phyloP scores from a whole-genome alignment of 2,329 filamentous ascomycete species.

The Daldinia sp. region DNA sequence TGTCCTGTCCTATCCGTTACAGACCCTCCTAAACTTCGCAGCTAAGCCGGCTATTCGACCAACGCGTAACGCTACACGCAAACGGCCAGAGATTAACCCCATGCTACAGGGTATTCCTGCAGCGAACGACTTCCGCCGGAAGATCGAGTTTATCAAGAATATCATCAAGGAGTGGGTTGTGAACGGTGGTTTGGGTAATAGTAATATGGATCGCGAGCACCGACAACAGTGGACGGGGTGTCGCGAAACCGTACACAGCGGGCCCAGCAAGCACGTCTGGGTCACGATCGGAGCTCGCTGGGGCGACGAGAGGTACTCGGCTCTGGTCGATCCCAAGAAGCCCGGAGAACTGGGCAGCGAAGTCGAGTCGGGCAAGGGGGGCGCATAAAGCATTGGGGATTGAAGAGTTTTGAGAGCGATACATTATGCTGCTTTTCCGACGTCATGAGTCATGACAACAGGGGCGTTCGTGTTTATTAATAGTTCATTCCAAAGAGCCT shows the following conservation, averaged over 20 bases:
- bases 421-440: conserved; percentile 15
- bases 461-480: conserved; percentile 40
- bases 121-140: conserved; percentile 78
- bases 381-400: conserved; percentile 11
- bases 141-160: conserved; percentile 77
- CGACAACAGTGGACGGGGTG: conserved; percentile 70
- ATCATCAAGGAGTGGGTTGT: conserved; percentile 78
- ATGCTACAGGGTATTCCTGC: conserved; percentile 73
- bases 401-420: conserved; percentile 7
- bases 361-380: conserved; percentile 57
- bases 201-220: conserved; percentile 66
- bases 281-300: conserved; percentile 74
- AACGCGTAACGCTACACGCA: conserved; percentile 61
- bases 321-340: conserved; percentile 66
- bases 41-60: conserved; percentile 61
- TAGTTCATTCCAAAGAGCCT: conserved; percentile 23
- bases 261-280: conserved; percentile 74
- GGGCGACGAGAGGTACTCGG: conserved; percentile 68
- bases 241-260: conserved; percentile 66
- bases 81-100: conserved; percentile 70
- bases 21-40: conserved; percentile 77
- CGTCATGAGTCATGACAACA: conserved; percentile 39
- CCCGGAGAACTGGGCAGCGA: conserved; percentile 67
- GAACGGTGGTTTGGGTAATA: conserved; percentile 77
- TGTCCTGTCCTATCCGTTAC: conserved; percentile 77